A percentile compares a stretch with the other conserved stretches of the same genome.
phyloP scores from a whole-genome alignment of 768 basidiomycete species.

The Boletus bicolor region DNA sequence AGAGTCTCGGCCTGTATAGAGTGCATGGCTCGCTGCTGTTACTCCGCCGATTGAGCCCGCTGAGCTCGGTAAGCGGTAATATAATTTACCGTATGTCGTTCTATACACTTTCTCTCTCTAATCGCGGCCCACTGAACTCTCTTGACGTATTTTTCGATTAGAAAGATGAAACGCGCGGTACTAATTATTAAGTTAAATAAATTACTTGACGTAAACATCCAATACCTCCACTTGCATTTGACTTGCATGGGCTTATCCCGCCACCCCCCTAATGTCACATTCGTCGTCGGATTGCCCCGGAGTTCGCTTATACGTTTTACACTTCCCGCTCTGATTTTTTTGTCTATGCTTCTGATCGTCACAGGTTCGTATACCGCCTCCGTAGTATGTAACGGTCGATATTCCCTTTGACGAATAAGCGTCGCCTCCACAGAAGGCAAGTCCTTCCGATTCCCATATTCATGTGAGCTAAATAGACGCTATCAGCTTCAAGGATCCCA shows the following conservation, averaged over 20 bases:
- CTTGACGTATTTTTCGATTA: not conserved
- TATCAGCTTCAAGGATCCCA: not conserved
- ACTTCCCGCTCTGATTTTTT: not conserved
- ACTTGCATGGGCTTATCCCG: not conserved
- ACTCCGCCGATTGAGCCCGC: not conserved
- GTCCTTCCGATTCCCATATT: slow-evolving; percentile 1
- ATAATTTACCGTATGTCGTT: not conserved
- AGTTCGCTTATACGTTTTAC: slow-evolving; percentile 4
- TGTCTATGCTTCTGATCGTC: slow-evolving; percentile 16
- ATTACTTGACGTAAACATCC: slow-evolving; percentile 5
- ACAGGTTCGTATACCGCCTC: not conserved
- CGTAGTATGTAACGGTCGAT: not conserved
- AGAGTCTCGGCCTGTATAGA: not conserved
- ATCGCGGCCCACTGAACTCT: not conserved
- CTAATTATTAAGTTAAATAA: not conserved
- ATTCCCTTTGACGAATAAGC: slow-evolving; percentile 11
- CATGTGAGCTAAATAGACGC: not conserved
- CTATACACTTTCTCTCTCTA: not conserved
- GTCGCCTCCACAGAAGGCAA: slow-evolving; percentile 13
- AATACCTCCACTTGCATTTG: not conserved
- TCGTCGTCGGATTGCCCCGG: not conserved
- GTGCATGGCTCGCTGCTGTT: not conserved
- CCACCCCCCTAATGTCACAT: not conserved
- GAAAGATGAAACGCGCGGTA: not conserved
- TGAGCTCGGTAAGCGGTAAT: not conserved